Evolutionary conservation across 176 grass and related monocot genomes (phyloP), one percentile per base, ranked within the genome.

Genomic region (Elymus sibiricus): DNA sequence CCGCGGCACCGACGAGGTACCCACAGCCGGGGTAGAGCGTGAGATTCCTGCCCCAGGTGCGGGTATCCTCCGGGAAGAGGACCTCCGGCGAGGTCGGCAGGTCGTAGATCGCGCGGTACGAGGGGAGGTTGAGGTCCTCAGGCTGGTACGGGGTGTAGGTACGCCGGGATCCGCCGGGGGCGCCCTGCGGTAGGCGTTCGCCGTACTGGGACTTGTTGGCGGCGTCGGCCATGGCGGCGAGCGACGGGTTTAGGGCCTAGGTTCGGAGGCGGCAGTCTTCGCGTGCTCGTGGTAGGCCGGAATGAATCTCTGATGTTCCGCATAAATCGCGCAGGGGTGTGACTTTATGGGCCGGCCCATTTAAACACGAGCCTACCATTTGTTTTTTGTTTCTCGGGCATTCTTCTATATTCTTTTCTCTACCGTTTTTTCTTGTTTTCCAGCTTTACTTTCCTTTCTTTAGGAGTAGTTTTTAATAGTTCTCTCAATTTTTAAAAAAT

Each of bases 1-100:
- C 24, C 7, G 47, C 64, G 21, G 79, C 21, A 14, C 92, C 91
- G n/a, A 11, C 35, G 79, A 95, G 59, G 91, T 85, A 95, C 1
- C 79, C 89, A 15, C 66, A 43, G 4, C 93, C 91, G 17, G 89
- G 64, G 87, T 86, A 90, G 71, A 84, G 80, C 22, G 89, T 85
- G 49, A 95, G 76, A 70, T 90, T 93, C 24, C 95, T 89, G 67
- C 91, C 80, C 89, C 85, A 98, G 58, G 59, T 63, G 32, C 79
- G 89, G 37, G 38, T 74, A 58, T 76, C 42, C 82, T 93, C 91
- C 64, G 81, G 58, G 89, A 95, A 98, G 39, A 98, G 85, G 37
- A 87, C 90, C 82, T 98, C 93, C 44, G 89, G 93, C 24, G 95
- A 93, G 76, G 95, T 95, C 43, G 93, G 87, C 71, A 91, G 82